phyloP scores from a whole-genome alignment of 805 yeast genomes.

The Blastobotrys parvus region DNA sequence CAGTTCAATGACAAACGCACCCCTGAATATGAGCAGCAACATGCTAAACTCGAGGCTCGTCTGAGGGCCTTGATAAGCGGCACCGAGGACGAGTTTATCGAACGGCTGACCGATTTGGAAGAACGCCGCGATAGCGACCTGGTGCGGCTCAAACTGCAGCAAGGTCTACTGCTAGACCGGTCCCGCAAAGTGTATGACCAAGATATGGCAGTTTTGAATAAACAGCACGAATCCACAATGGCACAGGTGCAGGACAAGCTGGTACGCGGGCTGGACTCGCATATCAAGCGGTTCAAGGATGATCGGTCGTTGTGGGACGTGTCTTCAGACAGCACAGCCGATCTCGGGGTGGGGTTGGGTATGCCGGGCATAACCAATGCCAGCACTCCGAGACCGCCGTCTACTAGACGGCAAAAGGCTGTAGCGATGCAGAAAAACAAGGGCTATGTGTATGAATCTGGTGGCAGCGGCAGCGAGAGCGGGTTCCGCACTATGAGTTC shows the following conservation, averaged over 20 bases:
- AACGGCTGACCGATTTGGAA: constrained; percentile 13
- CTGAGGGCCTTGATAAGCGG: constrained; percentile 8
- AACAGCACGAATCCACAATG: constrained; percentile 4
- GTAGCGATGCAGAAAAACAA: background rate
- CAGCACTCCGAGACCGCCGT: background rate
- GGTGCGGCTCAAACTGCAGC: constrained; percentile 11
- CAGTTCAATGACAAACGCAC: constrained; percentile 7
- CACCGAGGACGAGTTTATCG: constrained; percentile 9
- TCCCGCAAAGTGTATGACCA: constrained; percentile 8
- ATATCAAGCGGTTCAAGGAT: constrained; percentile 7
- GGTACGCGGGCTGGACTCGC: constrained; percentile 10
- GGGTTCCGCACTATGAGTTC: background rate
- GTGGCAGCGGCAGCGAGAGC: background rate
- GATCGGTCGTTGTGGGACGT: constrained; percentile 4
- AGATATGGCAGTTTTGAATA: constrained; percentile 8
- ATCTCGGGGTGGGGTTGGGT: constrained; percentile 2
- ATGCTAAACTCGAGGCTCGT: constrained; percentile 3
- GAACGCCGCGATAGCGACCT: constrained; percentile 16
- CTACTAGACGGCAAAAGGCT: background rate
- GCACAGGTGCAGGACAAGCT: constrained; percentile 9
- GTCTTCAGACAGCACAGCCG: constrained; percentile 1
- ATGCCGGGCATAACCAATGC: background rate
- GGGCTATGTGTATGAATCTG: background rate
- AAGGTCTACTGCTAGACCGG: constrained; percentile 9
- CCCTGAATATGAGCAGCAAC: constrained; percentile 9